Base-by-base conservation (phyloP, 139 green algal species). In the Diplosphaera chodatii region DNA sequence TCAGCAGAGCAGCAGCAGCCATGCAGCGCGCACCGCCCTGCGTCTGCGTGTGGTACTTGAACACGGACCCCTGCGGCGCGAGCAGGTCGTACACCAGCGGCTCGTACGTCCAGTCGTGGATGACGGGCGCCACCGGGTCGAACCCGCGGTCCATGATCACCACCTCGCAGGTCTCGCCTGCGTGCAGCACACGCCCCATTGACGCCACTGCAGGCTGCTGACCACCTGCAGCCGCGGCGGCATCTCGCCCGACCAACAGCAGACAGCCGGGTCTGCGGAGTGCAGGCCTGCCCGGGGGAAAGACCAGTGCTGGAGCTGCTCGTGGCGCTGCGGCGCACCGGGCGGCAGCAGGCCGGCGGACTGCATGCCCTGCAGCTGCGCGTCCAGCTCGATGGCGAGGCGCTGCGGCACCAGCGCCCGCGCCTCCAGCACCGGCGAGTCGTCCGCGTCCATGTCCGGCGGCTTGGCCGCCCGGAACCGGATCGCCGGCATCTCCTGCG, bases 91-190 rank as follows among this genome's bases (percentile, higher is more conserved):
- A 90, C 55, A 85, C 84, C 83, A 99, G 92, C 13, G 91, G 84
- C 80, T 97, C 95, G 70, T 99, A 99, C 3, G 87, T 96, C 87
- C 89, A 99, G 80, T 99, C 95, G 77, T 99, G 95, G 40, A 99
- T 96, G 65, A 98, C 73, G 0, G 95, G 95, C 13, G 94, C 93
- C 34, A 98, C 87, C 4, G 92, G 79, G 68, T 92, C 88, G 33
- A 91, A 80, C 18, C 78, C 82, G 25, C 92, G 82, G 79, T 99
- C 94, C 1, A 97, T 78, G 8, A 99, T 89, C 15, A 99, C 77
- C 67, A 99, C 77, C 67, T 98, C 94, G 73, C 89, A 97, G 28
- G 90, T 91, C 69, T 91, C 84, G 4, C 18, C 48, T 59, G n/a
- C n/a, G n/a, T n/a, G n/a, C n/a, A n/a, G n/a, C n/a, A n/a, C n/a